These are phyloP conservation scores for Diutina catenulata DNA, from an alignment of 1,139 yeast species.

Conservation along the genomic window DNA sequence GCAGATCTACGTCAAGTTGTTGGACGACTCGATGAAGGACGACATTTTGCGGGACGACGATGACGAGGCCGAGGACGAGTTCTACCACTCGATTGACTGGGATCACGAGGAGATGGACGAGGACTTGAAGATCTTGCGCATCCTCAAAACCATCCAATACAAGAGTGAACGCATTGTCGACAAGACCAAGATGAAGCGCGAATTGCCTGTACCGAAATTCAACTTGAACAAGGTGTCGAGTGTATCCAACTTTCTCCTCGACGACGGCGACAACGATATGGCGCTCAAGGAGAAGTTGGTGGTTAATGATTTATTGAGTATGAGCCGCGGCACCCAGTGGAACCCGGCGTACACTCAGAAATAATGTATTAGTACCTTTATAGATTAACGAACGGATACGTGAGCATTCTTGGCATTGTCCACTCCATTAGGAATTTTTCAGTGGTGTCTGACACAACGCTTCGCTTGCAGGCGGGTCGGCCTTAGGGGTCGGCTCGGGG, in stretches of 20 bases:
- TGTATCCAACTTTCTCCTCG: background rate
- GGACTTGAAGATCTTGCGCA: conserved; percentile 33
- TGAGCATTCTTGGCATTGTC: too few relatives aligned
- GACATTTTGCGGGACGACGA: conserved; percentile 25
- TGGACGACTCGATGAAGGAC: conserved; percentile 27
- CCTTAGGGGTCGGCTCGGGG: too few relatives aligned
- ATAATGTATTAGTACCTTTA: too few relatives aligned
- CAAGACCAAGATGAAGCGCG: background rate
- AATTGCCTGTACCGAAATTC: conserved; percentile 1
- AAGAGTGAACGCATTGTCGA: conserved; percentile 12
- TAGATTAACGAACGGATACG: too few relatives aligned
- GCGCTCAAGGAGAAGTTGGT: conserved; percentile 5
- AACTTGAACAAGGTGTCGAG: background rate
- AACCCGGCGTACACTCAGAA: too few relatives aligned
- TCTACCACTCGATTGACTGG: conserved; percentile 29
- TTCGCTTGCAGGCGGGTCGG: too few relatives aligned
- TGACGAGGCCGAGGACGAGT: conserved; percentile 21
- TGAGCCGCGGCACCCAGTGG: conserved; percentile 5
- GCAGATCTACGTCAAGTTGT: background rate
- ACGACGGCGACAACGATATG: conserved; percentile 3
- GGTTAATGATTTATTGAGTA: conserved; percentile 3
- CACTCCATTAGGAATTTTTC: too few relatives aligned
- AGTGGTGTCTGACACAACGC: too few relatives aligned
- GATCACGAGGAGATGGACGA: conserved; percentile 41
- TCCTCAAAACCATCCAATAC: conserved; percentile 31